These are phyloP conservation scores for Saussurea involucrata DNA, from an alignment of 129 eudicot genomes.

Conservation along the genomic window DNA sequence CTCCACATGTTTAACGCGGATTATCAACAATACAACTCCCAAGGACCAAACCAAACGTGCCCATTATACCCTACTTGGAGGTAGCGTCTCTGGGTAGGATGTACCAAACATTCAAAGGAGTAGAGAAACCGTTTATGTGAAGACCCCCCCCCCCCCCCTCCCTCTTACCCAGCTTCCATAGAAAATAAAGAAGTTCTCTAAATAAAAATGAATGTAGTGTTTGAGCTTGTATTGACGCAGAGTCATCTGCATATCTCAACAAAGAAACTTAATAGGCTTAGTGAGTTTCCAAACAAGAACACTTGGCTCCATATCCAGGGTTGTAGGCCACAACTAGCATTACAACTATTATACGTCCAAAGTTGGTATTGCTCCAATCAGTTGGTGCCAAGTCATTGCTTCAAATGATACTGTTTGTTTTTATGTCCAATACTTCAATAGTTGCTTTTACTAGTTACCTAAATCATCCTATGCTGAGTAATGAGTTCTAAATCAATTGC, in stretches of 20 bases:
- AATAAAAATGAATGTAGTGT: no score
- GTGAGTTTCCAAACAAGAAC: no score
- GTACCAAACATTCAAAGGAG: no score
- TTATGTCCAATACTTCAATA: background rate
- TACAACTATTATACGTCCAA: background rate
- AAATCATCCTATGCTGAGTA: background rate
- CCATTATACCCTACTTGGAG: background rate
- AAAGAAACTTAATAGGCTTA: no score
- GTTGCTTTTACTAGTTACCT: background rate
- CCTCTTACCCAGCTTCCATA: no score
- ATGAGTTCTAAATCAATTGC: background rate
- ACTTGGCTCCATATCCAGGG: background rate
- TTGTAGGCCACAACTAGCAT: background rate
- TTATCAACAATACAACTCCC: background rate
- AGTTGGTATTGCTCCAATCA: background rate
- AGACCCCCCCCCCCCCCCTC: no score
- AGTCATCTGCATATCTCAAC: no score
- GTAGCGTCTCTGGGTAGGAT: background rate
- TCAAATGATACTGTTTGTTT: background rate
- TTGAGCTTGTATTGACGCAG: no score
- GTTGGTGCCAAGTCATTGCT: background rate
- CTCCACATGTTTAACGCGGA: background rate
- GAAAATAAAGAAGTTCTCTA: no score
- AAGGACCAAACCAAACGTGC: background rate
- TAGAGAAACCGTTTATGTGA: no score